Percentiles rank a stretch among this genome's conserved stretches.
phyloP scores from a whole-genome alignment of 208 protist species.

The Angomonas deanei region DNA sequence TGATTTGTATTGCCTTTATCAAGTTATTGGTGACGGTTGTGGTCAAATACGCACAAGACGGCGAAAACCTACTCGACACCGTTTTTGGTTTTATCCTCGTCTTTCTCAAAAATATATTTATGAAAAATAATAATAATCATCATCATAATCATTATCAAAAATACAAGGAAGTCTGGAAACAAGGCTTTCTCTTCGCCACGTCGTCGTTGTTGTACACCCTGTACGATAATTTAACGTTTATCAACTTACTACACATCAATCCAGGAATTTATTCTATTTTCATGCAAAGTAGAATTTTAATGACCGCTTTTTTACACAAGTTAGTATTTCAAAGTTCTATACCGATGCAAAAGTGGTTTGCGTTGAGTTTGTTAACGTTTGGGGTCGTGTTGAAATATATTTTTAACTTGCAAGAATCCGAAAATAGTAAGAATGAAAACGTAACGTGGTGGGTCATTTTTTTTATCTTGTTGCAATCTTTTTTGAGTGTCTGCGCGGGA shows the following conservation, averaged over 20 bases:
- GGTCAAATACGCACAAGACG: not conserved
- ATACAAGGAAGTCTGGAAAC: constrained; percentile 27
- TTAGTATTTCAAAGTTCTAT: constrained; percentile 24
- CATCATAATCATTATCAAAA: constrained; percentile 26
- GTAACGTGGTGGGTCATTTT: constrained; percentile 21
- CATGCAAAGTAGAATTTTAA: constrained; percentile 73
- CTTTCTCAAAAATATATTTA: not conserved
- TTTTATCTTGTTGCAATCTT: constrained; percentile 45
- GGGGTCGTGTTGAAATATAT: constrained; percentile 57
- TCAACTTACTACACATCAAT: constrained; percentile 57
- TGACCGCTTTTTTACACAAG: constrained; percentile 54
- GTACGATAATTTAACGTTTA: constrained; percentile 82
- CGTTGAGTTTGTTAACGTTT: constrained; percentile 41
- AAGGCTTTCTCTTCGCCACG: constrained; percentile 36
- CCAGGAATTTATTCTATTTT: constrained; percentile 66
- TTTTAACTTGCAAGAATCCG: constrained; percentile 4
- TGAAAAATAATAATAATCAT: constrained; percentile 26
- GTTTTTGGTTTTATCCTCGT: not conserved
- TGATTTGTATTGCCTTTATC: not conserved
- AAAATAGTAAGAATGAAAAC: constrained; percentile 4
- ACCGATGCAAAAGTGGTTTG: constrained; percentile 36
- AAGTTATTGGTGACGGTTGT: not conserved
- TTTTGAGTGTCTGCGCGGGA: constrained; percentile 49
- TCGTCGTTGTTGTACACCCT: constrained; percentile 66
- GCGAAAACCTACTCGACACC: not conserved